Conservation (phyloP, 2,329 filamentous ascomycete species). For the Iodosphaeria phyllophila region DNA sequence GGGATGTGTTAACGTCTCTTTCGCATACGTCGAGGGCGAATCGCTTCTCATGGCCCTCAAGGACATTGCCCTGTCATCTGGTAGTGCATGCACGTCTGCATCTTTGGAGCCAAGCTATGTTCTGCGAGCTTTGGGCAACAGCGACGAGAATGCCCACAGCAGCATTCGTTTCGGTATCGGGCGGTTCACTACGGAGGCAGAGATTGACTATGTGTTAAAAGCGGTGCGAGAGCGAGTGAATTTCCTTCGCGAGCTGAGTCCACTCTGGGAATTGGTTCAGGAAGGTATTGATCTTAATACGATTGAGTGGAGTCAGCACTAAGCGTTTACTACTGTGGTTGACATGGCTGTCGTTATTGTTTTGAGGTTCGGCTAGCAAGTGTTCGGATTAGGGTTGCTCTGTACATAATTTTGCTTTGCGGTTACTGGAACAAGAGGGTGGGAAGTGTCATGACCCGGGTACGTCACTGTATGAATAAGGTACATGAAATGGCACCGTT, state of each 20-base stretch:
- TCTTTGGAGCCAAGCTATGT: conserved; percentile 96
- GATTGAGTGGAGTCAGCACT: conserved; percentile 98
- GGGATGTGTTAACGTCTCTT: conserved; percentile 94
- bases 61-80: conserved; percentile 91
- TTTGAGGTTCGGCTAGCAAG: too few species aligned
- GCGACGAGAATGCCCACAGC: conserved; percentile 92
- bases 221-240: conserved; percentile 79
- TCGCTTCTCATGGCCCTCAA: conserved; percentile 96
- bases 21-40: conserved; percentile 95
- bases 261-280: conserved; percentile 93
- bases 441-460: too few species aligned
- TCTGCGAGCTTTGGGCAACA: conserved; percentile 80
- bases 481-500: too few species aligned
- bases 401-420: too few species aligned
- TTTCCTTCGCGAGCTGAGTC: conserved; percentile 86
- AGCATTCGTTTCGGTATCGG: conserved; percentile 97
- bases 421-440: too few species aligned
- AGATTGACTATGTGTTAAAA: conserved; percentile 96
- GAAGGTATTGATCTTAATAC: conserved; percentile 90
- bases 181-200: conserved; percentile 81
- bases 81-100: conserved; percentile 91
- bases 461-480: too few species aligned
- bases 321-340: too few species aligned
- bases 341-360: too few species aligned
- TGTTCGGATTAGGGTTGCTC: too few species aligned